These are phyloP conservation scores for Austroboletus olivaceoglutinosus DNA, from an alignment of 1,284 basidiomycete genomes.

Conservation along the genomic window DNA sequence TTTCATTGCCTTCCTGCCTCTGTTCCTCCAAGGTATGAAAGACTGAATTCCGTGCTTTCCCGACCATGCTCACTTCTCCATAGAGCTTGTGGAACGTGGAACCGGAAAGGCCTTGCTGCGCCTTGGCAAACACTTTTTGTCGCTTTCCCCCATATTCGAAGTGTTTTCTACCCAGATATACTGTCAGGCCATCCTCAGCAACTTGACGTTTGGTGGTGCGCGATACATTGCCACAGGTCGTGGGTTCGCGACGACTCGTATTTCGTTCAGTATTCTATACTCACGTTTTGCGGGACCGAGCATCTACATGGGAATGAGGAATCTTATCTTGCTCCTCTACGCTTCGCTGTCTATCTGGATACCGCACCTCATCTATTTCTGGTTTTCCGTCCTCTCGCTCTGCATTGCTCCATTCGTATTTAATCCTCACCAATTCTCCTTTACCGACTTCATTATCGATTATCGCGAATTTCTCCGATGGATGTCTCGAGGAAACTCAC, in stretches of 20 bases:
- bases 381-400: constrained; percentile 87
- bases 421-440: constrained; percentile 98
- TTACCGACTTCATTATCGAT: constrained; percentile 94
- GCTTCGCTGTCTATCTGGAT: constrained; percentile 90
- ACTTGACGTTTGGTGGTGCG: constrained; percentile 93
- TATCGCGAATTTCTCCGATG: constrained; percentile 96
- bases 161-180: constrained; percentile 98
- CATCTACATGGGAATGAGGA: constrained; percentile 96
- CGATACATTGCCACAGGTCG: constrained; percentile 97
- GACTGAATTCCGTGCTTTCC: constrained; percentile 8
- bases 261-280: constrained; percentile 93
- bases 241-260: constrained; percentile 93
- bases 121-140: constrained; percentile 92
- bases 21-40: constrained; percentile 86
- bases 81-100: constrained; percentile 92
- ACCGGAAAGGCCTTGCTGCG: constrained; percentile 92
- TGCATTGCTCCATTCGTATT: constrained; percentile 95
- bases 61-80: neutral
- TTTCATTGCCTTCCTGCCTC: constrained; percentile 91
- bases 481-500: constrained; percentile 97
- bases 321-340: constrained; percentile 85
- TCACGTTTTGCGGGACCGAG: constrained; percentile 97
- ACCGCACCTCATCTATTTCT: constrained; percentile 95
- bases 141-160: constrained; percentile 92
- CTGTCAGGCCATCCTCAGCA: constrained; percentile 91